Evolutionary conservation across 306 rosid species (phyloP).

Genomic region (Albizia julibrissin): DNA sequence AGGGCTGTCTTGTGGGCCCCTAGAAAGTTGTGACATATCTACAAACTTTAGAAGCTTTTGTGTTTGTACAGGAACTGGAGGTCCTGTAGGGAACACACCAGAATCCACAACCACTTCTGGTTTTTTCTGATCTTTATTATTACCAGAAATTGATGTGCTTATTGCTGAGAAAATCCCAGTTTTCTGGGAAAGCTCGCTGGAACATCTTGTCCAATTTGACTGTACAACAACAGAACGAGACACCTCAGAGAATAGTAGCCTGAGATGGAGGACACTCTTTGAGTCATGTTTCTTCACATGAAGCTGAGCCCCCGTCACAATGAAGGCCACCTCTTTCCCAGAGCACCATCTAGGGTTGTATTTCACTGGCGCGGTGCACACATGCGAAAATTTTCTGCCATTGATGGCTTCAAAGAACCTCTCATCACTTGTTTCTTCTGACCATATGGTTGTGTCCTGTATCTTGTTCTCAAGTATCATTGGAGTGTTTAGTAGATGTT

Average conservation of each 20-base stretch:
- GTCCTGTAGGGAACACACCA: slow-evolving; percentile 74
- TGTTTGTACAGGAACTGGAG: slow-evolving; percentile 66
- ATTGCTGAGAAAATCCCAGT: slow-evolving; percentile 67
- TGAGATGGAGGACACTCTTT: slow-evolving; percentile 69
- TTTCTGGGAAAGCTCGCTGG: slow-evolving; percentile 56
- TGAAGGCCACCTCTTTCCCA: slow-evolving; percentile 41
- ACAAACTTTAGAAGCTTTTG: slow-evolving; percentile 75
- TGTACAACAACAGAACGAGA: slow-evolving; percentile 47
- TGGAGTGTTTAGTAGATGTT: slow-evolving; percentile 72
- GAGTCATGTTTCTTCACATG: slow-evolving; percentile 58
- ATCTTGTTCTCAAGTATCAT: slow-evolving; percentile 49
- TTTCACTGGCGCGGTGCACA: slow-evolving; percentile 71
- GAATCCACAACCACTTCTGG: slow-evolving; percentile 69
- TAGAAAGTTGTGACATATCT: slow-evolving; percentile 60
- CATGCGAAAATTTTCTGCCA: slow-evolving; percentile 65
- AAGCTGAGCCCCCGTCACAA: slow-evolving; percentile 93
- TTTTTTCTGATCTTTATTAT: slow-evolving; percentile 43
- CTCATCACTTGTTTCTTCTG: slow-evolving; percentile 58
- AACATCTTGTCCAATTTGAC: slow-evolving; percentile 58
- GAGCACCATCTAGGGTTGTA: slow-evolving; percentile 60
- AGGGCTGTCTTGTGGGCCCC: slow-evolving; percentile 81
- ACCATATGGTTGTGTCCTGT: slow-evolving; percentile 55
- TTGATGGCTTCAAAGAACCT: slow-evolving; percentile 60
- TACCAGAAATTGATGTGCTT: slow-evolving; percentile 64
- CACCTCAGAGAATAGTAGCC: slow-evolving; percentile 69